These are phyloP conservation scores for Porcisia hertigi DNA, from an alignment of 208 protist species.

Conservation along the genomic window DNA sequence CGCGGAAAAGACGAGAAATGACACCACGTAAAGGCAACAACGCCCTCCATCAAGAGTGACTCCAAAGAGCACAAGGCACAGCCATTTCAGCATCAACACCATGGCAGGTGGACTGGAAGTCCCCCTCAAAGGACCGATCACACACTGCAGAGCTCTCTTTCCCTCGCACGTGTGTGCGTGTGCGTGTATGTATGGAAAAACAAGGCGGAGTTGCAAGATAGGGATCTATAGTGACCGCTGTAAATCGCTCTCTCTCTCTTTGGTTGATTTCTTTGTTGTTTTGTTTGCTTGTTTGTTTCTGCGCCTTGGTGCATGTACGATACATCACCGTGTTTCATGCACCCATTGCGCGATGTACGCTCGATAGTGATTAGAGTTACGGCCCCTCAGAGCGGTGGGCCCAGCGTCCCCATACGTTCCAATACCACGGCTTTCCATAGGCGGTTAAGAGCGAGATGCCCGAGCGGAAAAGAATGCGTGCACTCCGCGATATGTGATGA, in stretches of 20 bases:
- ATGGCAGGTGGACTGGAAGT: neutral
- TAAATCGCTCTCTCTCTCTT: neutral
- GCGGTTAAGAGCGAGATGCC: slow-evolving; percentile 11
- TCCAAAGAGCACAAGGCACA: neutral
- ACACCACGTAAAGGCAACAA: neutral
- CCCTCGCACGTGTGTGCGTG: neutral
- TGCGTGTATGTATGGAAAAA: neutral
- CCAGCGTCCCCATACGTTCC: neutral
- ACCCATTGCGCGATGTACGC: no score
- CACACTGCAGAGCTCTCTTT: neutral
- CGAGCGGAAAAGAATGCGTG: slow-evolving; percentile 21
- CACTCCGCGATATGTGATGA: slow-evolving; percentile 31
- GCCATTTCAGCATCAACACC: neutral
- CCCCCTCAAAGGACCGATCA: neutral
- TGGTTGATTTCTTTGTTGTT: neutral
- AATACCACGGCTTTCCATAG: neutral
- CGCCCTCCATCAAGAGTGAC: neutral
- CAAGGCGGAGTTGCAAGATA: neutral
- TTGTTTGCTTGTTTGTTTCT: neutral
- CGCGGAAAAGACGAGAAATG: slow-evolving; percentile 2
- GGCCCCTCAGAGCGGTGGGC: neutral
- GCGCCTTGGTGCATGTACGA: no score
- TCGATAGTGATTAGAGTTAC: neutral
- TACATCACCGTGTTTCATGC: no score
- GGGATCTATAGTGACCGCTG: neutral